Conservation (phyloP, 495 filamentous ascomycete genomes). For the Talaromyces wortmannii region DNA sequence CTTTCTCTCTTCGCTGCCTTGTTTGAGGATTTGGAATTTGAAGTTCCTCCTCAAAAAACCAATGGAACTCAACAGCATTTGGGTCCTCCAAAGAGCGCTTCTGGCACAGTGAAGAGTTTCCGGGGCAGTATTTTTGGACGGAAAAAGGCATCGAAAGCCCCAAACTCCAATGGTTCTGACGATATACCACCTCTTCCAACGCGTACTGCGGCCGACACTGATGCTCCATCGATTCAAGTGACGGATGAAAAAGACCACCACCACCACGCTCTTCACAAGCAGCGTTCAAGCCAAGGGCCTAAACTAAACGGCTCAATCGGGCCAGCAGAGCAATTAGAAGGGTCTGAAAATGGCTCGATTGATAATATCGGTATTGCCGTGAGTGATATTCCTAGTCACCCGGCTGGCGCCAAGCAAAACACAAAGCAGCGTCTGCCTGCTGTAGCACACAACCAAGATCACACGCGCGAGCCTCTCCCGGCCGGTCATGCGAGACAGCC, state of each 20-base stretch:
- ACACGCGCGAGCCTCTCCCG: slow-evolving; percentile 32
- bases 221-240: slow-evolving; percentile 42
- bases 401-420: slow-evolving; percentile 10
- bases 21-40: slow-evolving; percentile 53
- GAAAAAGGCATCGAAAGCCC: slow-evolving; percentile 28
- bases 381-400: slow-evolving; percentile 13
- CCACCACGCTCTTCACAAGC: slow-evolving; percentile 7
- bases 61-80: slow-evolving; percentile 10
- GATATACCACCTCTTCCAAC: slow-evolving; percentile 13
- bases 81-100: slow-evolving; percentile 60
- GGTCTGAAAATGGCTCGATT: slow-evolving; percentile 5
- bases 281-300: slow-evolving; percentile 7
- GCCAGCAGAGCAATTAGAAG: not conserved
- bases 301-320: not conserved
- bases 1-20: slow-evolving; percentile 72
- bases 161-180: slow-evolving; percentile 18
- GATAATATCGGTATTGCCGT: slow-evolving; percentile 38
- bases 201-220: slow-evolving; percentile 6
- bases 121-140: slow-evolving; percentile 70
- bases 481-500: slow-evolving; percentile 40
- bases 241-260: slow-evolving; percentile 31
- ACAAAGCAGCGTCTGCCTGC: slow-evolving; percentile 36
- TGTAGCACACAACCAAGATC: slow-evolving; percentile 43
- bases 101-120: slow-evolving; percentile 64
- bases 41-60: slow-evolving; percentile 14